Evolutionary conservation across 306 rosid genomes (phyloP), one percentile per base, ranked within the genome.

Genomic region (Medicago truncatula): DNA sequence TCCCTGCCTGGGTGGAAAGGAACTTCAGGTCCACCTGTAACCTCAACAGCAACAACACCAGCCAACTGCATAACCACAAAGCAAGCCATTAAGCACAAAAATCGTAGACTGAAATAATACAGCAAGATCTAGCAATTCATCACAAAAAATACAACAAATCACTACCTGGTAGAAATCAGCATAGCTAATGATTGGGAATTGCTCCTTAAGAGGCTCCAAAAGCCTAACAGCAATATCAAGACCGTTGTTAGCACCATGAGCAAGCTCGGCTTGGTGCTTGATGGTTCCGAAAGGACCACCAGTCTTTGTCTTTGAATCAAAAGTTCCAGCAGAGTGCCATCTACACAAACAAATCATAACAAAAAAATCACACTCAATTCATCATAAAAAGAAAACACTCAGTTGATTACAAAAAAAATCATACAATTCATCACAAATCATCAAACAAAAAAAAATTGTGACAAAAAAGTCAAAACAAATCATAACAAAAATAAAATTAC

Each of bases 241-340:
- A 2, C 99, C 99, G 47, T 9, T 83, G 86, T 95, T 95, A 46
- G 99, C 99, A 4, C 63, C 91, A 40, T 92, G 99, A 4, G 90
- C 85, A 3, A 87, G 93, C 80, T 95, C 99, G 16, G 69, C 52
- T 1, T 84, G 1, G 4, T 82, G 74, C 80, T 80, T 90, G 1
- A 95, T 95, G 57, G 99, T 95, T 62, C 99, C 99, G 43, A 95
- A 95, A 0, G 99, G 99, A 38, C 99, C 99, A 12, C 99, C 99
- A 3, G 97, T 92, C 85, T 43, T 92, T 0, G 96, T 56, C 39
- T 79, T 84, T 50, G 70, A 68, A 18, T 92, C 98, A 46, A 58
- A 95, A 56, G 99, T 95, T 0, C 99, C 99, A 63, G 99, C 99
- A 3, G 99, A 89, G 83, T 95, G 99, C 99, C 99, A 95, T 84